A percentile compares a stretch with the other conserved stretches of the same genome.
These are phyloP conservation scores for Linnemannia elongata DNA, from an alignment of 192 early-diverging fungal species.

Conservation along the genomic window DNA sequence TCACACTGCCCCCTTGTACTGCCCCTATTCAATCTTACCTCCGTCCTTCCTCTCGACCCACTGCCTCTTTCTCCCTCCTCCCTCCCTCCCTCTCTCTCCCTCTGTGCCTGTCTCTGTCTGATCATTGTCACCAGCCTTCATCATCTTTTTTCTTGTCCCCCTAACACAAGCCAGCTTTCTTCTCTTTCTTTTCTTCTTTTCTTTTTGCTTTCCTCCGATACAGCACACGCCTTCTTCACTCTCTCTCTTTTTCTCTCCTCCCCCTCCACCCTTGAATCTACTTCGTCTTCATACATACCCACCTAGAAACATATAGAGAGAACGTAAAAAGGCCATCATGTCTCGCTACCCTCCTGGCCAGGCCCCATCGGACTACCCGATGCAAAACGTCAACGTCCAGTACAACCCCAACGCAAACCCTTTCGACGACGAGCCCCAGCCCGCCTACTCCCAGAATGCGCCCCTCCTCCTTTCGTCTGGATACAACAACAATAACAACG, in stretches of 20 bases:
- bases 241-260: neutral
- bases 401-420: conserved; percentile 56
- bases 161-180: neutral
- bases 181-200: conserved; percentile 11
- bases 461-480: conserved; percentile 50
- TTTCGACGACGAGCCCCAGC: conserved; percentile 51
- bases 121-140: conserved; percentile 8
- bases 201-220: neutral
- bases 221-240: neutral
- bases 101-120: neutral
- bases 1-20: neutral
- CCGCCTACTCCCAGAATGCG: conserved; percentile 43
- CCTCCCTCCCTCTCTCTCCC: no score
- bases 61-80: no score
- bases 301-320: conserved; percentile 2
- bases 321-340: conserved; percentile 26
- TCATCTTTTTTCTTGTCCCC: neutral
- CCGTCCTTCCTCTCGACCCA: no score
- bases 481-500: conserved; percentile 28
- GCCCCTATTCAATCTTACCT: neutral
- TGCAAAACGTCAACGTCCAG: conserved; percentile 54
- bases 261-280: neutral
- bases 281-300: neutral
- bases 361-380: conserved; percentile 50
- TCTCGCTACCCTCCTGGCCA: conserved; percentile 51